Conservation (phyloP, 139 green algal genomes). For the Nannochloris sp. region DNA sequence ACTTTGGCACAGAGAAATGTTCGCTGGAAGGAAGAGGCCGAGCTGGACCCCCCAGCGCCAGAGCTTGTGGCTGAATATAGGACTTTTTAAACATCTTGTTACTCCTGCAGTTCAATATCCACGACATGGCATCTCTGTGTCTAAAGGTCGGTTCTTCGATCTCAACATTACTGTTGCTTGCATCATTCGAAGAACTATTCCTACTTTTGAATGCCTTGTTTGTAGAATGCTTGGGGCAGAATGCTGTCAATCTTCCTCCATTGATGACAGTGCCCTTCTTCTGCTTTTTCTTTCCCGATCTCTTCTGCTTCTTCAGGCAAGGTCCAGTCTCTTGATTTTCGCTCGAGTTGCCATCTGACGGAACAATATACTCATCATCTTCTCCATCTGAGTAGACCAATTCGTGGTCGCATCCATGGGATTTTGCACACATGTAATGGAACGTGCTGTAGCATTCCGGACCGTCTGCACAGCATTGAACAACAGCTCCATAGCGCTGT, state of each 20-base stretch:
- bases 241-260: conserved; percentile 39
- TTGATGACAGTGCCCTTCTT: neutral
- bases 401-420: conserved; percentile 30
- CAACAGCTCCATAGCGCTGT: conserved; percentile 62
- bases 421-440: conserved; percentile 65
- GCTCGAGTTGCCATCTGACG: neutral
- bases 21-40: no score
- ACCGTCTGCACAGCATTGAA: conserved; percentile 50
- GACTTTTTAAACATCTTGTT: no score
- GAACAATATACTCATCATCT: conserved; percentile 2
- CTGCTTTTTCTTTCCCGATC: neutral
- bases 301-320: neutral
- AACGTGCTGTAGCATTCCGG: conserved; percentile 56
- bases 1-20: no score
- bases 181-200: no score
- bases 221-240: conserved; percentile 42
- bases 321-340: neutral
- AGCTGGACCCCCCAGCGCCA: no score
- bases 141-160: no score
- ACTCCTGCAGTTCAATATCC: no score
- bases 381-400: conserved; percentile 16
- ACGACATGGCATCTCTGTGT: no score
- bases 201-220: no score
- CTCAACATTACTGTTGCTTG: no score
- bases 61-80: no score